phyloP scores from a whole-genome alignment of 148 eudicot genomes.

The Rhododendron vialii region DNA sequence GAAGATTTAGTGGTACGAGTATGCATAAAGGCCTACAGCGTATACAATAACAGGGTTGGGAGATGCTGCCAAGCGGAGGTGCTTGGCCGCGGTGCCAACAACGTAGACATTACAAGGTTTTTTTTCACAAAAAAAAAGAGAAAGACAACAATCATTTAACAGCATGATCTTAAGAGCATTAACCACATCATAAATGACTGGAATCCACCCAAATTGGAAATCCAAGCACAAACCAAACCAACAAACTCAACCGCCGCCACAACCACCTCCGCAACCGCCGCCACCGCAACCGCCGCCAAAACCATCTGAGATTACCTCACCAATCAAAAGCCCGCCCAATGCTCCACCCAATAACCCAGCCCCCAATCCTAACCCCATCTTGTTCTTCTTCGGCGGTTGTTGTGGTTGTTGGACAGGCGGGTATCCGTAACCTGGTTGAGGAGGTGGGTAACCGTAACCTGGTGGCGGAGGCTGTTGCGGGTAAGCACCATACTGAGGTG shows the following conservation, averaged over 20 bases:
- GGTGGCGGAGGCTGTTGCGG: neutral
- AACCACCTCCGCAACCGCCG: neutral
- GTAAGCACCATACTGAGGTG: constrained; percentile 3
- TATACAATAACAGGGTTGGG: too few species aligned
- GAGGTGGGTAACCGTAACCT: constrained; percentile 21
- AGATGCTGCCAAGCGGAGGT: too few species aligned
- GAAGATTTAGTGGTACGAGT: neutral
- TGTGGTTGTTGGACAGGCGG: constrained; percentile 11
- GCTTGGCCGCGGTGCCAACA: too few species aligned
- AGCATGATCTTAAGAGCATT: neutral
- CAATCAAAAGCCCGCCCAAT: constrained; percentile 56
- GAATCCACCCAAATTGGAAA: neutral
- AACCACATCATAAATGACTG: neutral
- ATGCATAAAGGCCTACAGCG: neutral
- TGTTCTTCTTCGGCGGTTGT: constrained; percentile 34
- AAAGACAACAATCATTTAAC: neutral
- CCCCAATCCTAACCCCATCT: constrained; percentile 59
- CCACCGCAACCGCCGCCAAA: neutral
- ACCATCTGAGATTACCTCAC: constrained; percentile 42
- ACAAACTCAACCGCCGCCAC: neutral
- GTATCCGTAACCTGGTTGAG: constrained; percentile 5
- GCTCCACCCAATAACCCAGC: constrained; percentile 70
- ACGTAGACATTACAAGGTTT: neutral
- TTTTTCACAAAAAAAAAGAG: neutral
- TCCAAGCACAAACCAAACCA: neutral